These are phyloP conservation scores for Geranium incanum DNA, from an alignment of 441 rosid genomes.

Conservation along the genomic window DNA sequence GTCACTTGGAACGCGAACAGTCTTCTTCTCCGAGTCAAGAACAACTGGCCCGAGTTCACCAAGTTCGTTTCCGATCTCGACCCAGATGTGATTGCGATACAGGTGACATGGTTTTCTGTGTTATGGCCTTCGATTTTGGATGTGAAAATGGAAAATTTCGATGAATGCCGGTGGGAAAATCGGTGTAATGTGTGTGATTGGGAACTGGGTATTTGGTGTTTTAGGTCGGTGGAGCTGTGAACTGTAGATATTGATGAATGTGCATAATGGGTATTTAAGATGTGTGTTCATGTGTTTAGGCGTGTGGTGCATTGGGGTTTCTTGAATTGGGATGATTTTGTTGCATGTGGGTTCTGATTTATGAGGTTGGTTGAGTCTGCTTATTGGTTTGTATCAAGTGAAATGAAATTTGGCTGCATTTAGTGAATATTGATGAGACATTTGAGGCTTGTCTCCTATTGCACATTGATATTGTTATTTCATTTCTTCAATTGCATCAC, in stretches of 20 bases:
- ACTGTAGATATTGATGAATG: conserved; percentile 5
- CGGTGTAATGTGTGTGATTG: conserved; percentile 9
- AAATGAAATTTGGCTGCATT: conserved; percentile 5
- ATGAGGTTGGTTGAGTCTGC: conserved; percentile 3
- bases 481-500: conserved; percentile 2
- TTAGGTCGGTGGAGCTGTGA: neutral
- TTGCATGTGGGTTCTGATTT: neutral
- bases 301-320: conserved; percentile 9
- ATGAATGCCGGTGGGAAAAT: conserved; percentile 3
- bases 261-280: neutral
- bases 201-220: conserved; percentile 12
- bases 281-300: neutral
- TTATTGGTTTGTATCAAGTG: neutral
- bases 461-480: neutral
- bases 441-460: conserved; percentile 2
- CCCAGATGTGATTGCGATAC: conserved; percentile 83
- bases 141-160: neutral
- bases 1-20: conserved; percentile 95
- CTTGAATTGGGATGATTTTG: neutral
- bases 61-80: conserved; percentile 53
- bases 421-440: neutral
- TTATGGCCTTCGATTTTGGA: conserved; percentile 9
- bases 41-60: conserved; percentile 77
- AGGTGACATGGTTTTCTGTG: conserved; percentile 34
- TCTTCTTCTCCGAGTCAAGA: conserved; percentile 87